Base-by-base conservation (phyloP, 768 basidiomycete genomes). In the Pulveroboletus ravenelii region DNA sequence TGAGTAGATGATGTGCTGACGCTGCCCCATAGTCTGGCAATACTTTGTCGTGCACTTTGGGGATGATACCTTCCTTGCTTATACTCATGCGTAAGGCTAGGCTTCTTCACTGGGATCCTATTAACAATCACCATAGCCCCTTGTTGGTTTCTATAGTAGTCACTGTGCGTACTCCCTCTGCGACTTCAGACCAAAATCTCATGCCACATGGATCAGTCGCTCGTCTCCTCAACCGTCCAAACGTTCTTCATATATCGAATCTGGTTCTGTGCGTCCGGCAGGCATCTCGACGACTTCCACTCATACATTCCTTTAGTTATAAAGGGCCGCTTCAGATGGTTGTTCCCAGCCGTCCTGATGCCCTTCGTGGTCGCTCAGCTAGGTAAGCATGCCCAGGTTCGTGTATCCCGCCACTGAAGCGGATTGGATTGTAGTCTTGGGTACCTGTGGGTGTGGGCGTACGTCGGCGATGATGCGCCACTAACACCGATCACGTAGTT, bases 171-270 rank as follows among this genome's bases (percentile, higher is more conserved):
- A 27, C 31, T 18, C 5, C 9, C 17, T 39, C 29, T 31, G 40
- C 41, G 20, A 32, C 30, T 52, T 45, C 37, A 13, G 47, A 56
- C 18, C 32, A 10, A 23, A 23, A 23, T 52, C 60, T 65, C 55
- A 57, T 50, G 51, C 46, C 44, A 13, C 15, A 2, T 35, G 46
- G 37, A 35, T 27, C 38, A 65, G 62, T 60, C 60, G 10, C 31
- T 42, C 3, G 52, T 63, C 55, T 57, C 57, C 17, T 47, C 44
- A 39, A 41, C 63, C 6, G 57, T 62, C 29, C 60, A 63, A 38
- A 57, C 57, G 18, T 62, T 57, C 48, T 63, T 64, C 57, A 62
- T 62, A 50, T 62, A 51, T 48, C 57, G 60, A 13, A 57, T 65
- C 36, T 63, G 58, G 63, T 51, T 10, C 14, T 30, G 62, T 60